phyloP scores from a whole-genome alignment of 2,329 filamentous ascomycete species.

The Pseudocercospora crystallina region DNA sequence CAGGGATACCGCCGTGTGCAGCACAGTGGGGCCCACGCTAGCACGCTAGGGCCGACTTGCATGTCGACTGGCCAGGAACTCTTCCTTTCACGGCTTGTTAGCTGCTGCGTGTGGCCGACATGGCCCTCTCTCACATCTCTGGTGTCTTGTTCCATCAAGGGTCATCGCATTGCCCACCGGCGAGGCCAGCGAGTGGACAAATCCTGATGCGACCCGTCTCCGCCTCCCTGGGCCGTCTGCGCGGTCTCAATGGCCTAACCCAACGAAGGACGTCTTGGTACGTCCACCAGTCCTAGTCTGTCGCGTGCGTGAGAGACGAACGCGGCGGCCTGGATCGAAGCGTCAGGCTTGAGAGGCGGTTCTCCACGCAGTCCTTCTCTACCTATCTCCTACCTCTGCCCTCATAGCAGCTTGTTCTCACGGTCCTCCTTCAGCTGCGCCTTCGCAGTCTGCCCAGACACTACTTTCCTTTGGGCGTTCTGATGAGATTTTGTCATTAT shows the following conservation, averaged over 20 bases:
- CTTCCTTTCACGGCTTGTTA: background rate
- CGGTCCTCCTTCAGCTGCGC: conserved; percentile 13
- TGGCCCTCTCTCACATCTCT: background rate
- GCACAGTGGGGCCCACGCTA: background rate
- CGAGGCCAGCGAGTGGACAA: conserved; percentile 1
- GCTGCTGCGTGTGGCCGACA: conserved; percentile 7
- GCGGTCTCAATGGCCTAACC: conserved; percentile 13
- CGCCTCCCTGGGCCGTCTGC: conserved; percentile 10
- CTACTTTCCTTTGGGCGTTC: conserved; percentile 2
- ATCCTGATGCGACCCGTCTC: conserved; percentile 1
- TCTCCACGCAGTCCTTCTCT: background rate
- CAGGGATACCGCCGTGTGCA: conserved; percentile 2
- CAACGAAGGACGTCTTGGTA: conserved; percentile 10
- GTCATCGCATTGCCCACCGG: background rate
- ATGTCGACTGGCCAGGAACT: conserved; percentile 9
- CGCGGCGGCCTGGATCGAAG: conserved; percentile 8
- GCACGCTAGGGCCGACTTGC: conserved; percentile 5
- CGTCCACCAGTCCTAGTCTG: conserved; percentile 12
- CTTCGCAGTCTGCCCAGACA: conserved; percentile 10
- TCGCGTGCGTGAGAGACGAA: conserved; percentile 11
- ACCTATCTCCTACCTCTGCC: conserved; percentile 7
- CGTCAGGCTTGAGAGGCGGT: background rate
- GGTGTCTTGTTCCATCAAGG: background rate
- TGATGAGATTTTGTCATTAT: conserved; percentile 1
- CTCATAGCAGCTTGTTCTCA: background rate